Percentiles rank a stretch among this genome's conserved stretches.
These are phyloP conservation scores for Colletotrichum melonis DNA, from an alignment of 2,329 filamentous ascomycete species.

Conservation along the genomic window DNA sequence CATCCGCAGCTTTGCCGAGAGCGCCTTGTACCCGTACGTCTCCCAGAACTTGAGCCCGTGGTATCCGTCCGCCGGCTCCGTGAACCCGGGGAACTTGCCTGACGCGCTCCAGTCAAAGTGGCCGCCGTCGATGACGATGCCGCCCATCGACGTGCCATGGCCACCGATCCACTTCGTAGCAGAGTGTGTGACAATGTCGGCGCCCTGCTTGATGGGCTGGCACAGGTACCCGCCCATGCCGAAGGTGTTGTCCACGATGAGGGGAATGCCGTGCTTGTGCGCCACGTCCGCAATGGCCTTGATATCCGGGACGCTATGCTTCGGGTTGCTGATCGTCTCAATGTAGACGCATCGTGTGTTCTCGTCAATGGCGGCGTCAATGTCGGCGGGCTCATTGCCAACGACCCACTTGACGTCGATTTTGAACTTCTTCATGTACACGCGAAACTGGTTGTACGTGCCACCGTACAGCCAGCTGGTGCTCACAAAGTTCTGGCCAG, in stretches of 20 bases:
- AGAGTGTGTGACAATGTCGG: conserved; percentile 78
- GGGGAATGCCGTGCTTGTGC: conserved; percentile 50
- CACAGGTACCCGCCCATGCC: conserved; percentile 76
- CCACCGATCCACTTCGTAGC: conserved; percentile 82
- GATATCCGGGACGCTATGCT: conserved; percentile 84
- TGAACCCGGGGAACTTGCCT: conserved; percentile 77
- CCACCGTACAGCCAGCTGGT: conserved; percentile 93
- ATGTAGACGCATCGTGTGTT: conserved; percentile 92
- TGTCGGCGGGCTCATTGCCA: conserved; percentile 82
- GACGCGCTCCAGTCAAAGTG: conserved; percentile 80
- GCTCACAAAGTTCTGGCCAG: conserved; percentile 94
- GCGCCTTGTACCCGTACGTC: conserved; percentile 73
- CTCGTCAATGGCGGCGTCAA: conserved; percentile 86
- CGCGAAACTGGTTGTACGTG: conserved; percentile 98
- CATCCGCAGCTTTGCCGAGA: conserved; percentile 74
- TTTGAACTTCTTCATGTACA: conserved; percentile 84
- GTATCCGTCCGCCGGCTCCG: conserved; percentile 75
- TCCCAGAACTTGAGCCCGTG: conserved; percentile 79
- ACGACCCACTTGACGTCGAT: conserved; percentile 89
- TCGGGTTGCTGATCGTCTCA: conserved; percentile 92
- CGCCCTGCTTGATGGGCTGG: conserved; percentile 75
- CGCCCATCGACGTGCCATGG: conserved; percentile 77
- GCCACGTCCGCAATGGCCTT: conserved; percentile 73
- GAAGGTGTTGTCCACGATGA: conserved; percentile 75
- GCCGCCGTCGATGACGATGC: conserved; percentile 75